Evolutionary conservation across 208 protist genomes (phyloP), one percentile per base, ranked within the genome.

Genomic region (Spongospora subterranea): DNA sequence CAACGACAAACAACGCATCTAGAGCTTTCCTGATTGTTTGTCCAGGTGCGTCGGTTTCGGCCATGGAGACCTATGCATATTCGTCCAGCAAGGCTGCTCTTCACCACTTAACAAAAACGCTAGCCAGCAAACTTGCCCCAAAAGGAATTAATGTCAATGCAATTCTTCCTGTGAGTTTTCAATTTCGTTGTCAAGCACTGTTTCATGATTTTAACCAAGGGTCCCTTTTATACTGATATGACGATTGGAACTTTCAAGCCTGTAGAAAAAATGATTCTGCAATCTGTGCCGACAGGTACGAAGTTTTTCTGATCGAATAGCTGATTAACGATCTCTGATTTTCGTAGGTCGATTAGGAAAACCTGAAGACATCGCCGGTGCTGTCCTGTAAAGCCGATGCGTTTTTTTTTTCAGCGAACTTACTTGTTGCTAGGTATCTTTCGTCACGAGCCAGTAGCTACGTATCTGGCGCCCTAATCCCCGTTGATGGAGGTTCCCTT

Each of bases 171-270:
- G 71, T 82, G 35, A 40, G 71, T 13, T 39, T 35, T 82, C n/a
- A 20, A 43, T 20, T 82, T 82, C 17, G 35, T 82, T 43, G 13
- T 45, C 17, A 82, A 39, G 35, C n/a, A 6, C 6, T 20, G 40
- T n/a, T 35, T 82, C 35, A 45, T 82, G 71, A 82, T 82, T n/a
- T n/a, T n/a, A n/a, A n/a, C n/a, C n/a, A n/a, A 82, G 71, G 71
- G 71, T 6, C 71, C 71, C 13, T 82, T 82, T n/a, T 13, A 39
- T 13, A 82, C 71, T 20, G 17, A 82, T 43, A 82, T 82, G 71
- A 82, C 40, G 6, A 13, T 13, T 39, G 71, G 17, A 35, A 39
- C 71, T 6, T 82, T 82, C 50, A 60, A 60, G 71, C 6, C 6
- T 6, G n/a, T n/a, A 82, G 40, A 82, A 6, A 35, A 35, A 6